A percentile compares a stretch with the other conserved stretches of the same genome.
Evolutionary conservation across 208 protist species (phyloP).

Genomic region (Sergeia podlipaevii): DNA sequence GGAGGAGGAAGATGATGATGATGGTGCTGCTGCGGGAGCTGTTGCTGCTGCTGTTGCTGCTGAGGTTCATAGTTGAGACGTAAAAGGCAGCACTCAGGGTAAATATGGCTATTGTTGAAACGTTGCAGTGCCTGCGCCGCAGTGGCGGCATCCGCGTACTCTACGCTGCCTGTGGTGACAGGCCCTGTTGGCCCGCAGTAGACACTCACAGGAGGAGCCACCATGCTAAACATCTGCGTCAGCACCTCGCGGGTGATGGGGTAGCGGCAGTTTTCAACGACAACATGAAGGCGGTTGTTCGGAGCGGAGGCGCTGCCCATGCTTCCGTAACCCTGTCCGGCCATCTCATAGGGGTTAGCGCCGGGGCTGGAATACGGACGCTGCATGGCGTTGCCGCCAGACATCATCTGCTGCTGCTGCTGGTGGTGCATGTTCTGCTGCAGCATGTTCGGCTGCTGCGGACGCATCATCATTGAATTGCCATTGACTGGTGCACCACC

Average conservation of each 20-base stretch:
- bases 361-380: conserved; percentile 1
- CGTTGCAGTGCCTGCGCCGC: conserved; percentile 56
- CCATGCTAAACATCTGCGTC: conserved; percentile 75
- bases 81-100: conserved; percentile 83
- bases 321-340: neutral
- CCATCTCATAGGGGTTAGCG: neutral
- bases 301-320: conserved; percentile 10
- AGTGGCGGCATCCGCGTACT: conserved; percentile 54
- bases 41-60: conserved; percentile 13
- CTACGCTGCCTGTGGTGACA: conserved; percentile 64
- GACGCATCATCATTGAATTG: no score
- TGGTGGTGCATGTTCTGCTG: conserved; percentile 1
- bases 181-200: conserved; percentile 58
- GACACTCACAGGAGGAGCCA: conserved; percentile 47
- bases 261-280: conserved; percentile 83
- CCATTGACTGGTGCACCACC: neutral
- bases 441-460: conserved; percentile 3
- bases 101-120: conserved; percentile 80
- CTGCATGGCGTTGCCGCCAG: neutral
- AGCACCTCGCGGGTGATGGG: conserved; percentile 78
- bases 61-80: conserved; percentile 34
- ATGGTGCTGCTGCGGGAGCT: conserved; percentile 1
- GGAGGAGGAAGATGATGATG: no score
- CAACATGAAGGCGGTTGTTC: conserved; percentile 42
- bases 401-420: conserved; percentile 7